These are phyloP conservation scores for Aspergillus niger DNA, from an alignment of 2,329 filamentous ascomycete genomes.

Conservation along the genomic window DNA sequence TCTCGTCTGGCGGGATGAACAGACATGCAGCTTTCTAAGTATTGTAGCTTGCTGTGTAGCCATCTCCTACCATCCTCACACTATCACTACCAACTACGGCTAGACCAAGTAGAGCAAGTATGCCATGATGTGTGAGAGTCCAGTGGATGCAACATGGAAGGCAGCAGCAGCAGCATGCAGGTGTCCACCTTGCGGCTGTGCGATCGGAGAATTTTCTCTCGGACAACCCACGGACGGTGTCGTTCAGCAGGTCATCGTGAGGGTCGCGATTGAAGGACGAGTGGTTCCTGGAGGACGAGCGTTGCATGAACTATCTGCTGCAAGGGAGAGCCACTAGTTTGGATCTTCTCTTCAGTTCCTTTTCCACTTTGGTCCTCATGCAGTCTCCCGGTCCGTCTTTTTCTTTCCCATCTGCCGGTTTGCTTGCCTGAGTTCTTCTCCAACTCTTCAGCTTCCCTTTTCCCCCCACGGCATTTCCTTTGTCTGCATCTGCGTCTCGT, in stretches of 20 bases:
- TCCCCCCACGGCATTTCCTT: too few species aligned
- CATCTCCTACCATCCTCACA: neutral
- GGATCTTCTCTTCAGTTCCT: neutral
- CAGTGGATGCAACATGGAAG: neutral
- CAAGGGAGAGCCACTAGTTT: constrained; percentile 6
- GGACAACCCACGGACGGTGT: constrained; percentile 4
- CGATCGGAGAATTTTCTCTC: constrained; percentile 1
- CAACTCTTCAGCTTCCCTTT: too few species aligned
- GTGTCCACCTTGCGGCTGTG: neutral
- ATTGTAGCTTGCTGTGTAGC: neutral
- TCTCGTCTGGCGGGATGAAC: neutral
- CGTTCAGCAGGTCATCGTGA: neutral
- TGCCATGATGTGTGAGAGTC: too few species aligned
- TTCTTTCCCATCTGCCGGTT: neutral
- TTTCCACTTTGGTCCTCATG: neutral
- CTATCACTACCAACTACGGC: neutral
- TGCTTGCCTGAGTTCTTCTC: neutral
- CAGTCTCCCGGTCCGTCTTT: neutral
- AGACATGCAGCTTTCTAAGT: neutral
- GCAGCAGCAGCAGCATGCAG: neutral
- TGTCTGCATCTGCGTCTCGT: too few species aligned
- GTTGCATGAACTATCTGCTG: constrained; percentile 11
- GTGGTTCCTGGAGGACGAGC: neutral
- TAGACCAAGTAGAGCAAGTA: neutral
- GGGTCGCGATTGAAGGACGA: neutral